Conservation (phyloP, 169 alveolate species). For the Eimeria tenella region DNA sequence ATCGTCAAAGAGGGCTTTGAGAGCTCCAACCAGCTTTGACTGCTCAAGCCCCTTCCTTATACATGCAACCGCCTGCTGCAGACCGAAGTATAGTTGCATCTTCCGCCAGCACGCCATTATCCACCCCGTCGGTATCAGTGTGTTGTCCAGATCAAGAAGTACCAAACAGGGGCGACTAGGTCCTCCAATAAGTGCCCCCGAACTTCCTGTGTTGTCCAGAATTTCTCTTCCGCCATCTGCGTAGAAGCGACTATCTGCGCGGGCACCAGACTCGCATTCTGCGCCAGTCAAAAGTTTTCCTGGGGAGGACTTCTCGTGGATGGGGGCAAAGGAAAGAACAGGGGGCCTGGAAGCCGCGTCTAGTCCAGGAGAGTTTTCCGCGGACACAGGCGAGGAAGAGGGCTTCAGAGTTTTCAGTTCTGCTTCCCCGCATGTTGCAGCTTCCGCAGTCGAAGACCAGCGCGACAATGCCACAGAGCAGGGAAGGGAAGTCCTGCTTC, state of each 20-base stretch:
- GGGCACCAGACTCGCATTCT: neutral
- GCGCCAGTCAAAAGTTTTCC: too few species aligned
- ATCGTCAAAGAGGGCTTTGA: constrained; percentile 76
- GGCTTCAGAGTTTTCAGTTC: too few species aligned
- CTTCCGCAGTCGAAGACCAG: neutral
- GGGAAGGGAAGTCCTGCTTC: neutral
- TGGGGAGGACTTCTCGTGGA: neutral
- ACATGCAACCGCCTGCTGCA: constrained; percentile 73
- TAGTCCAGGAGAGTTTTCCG: neutral
- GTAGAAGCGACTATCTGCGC: neutral
- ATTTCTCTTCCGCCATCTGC: neutral
- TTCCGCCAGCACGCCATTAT: constrained; percentile 83
- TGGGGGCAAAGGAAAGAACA: neutral
- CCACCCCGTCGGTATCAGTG: constrained; percentile 84
- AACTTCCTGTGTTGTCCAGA: neutral
- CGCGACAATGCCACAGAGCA: neutral
- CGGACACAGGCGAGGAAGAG: neutral
- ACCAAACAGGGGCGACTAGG: constrained; percentile 75
- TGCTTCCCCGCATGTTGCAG: too few species aligned
- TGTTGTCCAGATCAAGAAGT: constrained; percentile 82
- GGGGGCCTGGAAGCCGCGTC: neutral
- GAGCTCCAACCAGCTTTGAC: constrained; percentile 77
- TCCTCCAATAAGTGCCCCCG: neutral
- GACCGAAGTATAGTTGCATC: constrained; percentile 73
- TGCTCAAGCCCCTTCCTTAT: constrained; percentile 77